Conservation (phyloP, 495 filamentous ascomycete species). For the Penicillium dipodomyicola region DNA sequence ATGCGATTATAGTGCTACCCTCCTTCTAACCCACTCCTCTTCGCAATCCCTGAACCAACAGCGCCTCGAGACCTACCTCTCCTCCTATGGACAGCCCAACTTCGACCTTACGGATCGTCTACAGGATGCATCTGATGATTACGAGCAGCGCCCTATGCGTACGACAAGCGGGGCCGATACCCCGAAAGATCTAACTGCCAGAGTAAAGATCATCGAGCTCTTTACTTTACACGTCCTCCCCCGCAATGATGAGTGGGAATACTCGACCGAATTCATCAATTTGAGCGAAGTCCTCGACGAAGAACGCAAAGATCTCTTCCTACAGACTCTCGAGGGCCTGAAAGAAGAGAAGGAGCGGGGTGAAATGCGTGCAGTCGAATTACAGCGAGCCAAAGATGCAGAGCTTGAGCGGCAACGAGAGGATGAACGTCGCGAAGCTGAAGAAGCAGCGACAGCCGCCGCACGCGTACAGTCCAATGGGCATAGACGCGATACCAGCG, state of each 20-base stretch:
- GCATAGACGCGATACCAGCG: constrained; percentile 49
- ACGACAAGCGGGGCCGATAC: constrained; percentile 64
- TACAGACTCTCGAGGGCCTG: constrained; percentile 62
- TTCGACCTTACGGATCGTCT: constrained; percentile 63
- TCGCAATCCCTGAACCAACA: constrained; percentile 79
- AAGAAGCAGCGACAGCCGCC: constrained; percentile 49
- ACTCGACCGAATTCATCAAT: constrained; percentile 84
- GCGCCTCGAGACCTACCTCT: constrained; percentile 86
- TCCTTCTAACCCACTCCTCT: constrained; percentile 82
- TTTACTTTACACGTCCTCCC: constrained; percentile 92
- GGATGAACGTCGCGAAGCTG: constrained; percentile 58
- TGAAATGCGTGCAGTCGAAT: constrained; percentile 62
- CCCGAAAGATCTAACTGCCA: constrained; percentile 69
- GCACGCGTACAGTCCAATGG: constrained; percentile 46
- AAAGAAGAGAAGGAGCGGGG: constrained; percentile 70
- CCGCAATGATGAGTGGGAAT: constrained; percentile 91
- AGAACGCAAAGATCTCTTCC: constrained; percentile 80
- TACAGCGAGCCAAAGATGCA: constrained; percentile 61
- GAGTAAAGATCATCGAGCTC: constrained; percentile 87
- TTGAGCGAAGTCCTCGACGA: constrained; percentile 84
- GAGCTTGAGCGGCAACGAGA: constrained; percentile 55
- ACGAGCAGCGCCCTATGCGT: constrained; percentile 31
- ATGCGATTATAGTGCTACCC: constrained; percentile 64
- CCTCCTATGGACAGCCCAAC: constrained; percentile 66
- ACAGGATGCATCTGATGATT: constrained; percentile 30